These are phyloP conservation scores for Moricandia arvensis DNA, from an alignment of 345 rosid genomes.

Conservation along the genomic window DNA sequence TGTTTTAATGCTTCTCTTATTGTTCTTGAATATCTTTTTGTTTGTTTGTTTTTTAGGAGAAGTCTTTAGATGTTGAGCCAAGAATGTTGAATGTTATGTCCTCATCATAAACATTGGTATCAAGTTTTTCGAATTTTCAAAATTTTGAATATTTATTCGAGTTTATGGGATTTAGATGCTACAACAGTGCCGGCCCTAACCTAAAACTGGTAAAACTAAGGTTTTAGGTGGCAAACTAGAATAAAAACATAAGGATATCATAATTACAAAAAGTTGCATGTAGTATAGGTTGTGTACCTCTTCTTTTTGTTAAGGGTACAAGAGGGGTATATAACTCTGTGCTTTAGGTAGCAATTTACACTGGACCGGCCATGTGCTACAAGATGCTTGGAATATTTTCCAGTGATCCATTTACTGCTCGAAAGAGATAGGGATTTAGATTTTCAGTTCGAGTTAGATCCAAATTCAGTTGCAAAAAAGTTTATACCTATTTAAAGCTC, in stretches of 20 bases:
- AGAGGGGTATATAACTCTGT: too few relatives aligned
- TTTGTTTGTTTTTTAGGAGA: constrained; percentile 21
- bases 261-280: too few relatives aligned
- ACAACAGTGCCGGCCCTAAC: too few relatives aligned
- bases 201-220: too few relatives aligned
- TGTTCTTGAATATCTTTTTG: constrained; percentile 13
- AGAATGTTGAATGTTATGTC: neutral
- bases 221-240: too few relatives aligned
- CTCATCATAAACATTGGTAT: neutral
- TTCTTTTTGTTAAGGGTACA: too few relatives aligned
- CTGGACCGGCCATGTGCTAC: too few relatives aligned
- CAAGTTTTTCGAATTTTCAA: neutral
- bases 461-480: neutral
- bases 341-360: too few relatives aligned
- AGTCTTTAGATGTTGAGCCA: constrained; percentile 15
- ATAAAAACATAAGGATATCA: too few relatives aligned
- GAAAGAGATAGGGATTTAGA: neutral
- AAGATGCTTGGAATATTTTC: neutral
- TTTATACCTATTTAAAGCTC: neutral
- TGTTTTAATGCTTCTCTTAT: neutral
- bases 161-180: neutral
- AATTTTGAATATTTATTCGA: neutral
- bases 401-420: neutral
- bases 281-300: too few relatives aligned
- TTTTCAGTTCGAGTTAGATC: neutral